Evolutionary conservation across 768 basidiomycete genomes (phyloP).

Genomic region (Kwoniella heveanensis): DNA sequence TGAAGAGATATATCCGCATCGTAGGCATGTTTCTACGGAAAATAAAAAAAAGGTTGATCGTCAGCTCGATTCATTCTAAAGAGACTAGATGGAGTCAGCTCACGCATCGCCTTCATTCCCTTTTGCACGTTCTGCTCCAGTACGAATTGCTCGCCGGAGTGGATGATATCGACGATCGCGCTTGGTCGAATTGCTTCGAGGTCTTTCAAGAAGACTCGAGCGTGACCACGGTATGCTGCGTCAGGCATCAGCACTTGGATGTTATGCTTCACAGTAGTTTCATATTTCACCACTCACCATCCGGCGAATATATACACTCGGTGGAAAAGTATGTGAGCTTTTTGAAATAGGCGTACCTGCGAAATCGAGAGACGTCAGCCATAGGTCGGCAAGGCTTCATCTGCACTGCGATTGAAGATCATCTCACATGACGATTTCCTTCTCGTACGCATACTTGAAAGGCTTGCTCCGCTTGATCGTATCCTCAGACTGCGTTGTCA

Average conservation of each 20-base stretch:
- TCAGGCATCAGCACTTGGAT: not conserved
- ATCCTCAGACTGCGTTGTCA: constrained; percentile 94
- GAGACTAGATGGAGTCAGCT: too few relatives aligned
- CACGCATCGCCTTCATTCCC: constrained; percentile 80
- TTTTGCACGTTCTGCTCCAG: constrained; percentile 81
- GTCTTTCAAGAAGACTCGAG: constrained; percentile 89
- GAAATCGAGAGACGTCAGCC: too few relatives aligned
- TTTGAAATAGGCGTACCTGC: constrained; percentile 98
- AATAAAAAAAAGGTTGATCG: not conserved
- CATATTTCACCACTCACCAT: constrained; percentile 58
- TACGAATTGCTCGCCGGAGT: constrained; percentile 91
- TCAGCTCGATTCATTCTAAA: not conserved
- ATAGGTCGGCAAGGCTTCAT: too few relatives aligned
- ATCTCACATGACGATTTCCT: constrained; percentile 95
- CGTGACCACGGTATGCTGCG: constrained; percentile 89
- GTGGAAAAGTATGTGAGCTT: constrained; percentile 99
- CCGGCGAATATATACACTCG: constrained; percentile 98
- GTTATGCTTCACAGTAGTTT: not conserved
- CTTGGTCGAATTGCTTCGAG: constrained; percentile 90
- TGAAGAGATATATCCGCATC: constrained; percentile 94
- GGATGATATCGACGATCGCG: constrained; percentile 96
- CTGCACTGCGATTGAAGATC: too few relatives aligned
- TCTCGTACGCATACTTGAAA: constrained; percentile 99
- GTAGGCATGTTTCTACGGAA: constrained; percentile 75
- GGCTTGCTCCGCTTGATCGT: constrained; percentile 96